Base-by-base conservation (phyloP, 768 basidiomycete genomes). In the Termitomyces sp. region DNA sequence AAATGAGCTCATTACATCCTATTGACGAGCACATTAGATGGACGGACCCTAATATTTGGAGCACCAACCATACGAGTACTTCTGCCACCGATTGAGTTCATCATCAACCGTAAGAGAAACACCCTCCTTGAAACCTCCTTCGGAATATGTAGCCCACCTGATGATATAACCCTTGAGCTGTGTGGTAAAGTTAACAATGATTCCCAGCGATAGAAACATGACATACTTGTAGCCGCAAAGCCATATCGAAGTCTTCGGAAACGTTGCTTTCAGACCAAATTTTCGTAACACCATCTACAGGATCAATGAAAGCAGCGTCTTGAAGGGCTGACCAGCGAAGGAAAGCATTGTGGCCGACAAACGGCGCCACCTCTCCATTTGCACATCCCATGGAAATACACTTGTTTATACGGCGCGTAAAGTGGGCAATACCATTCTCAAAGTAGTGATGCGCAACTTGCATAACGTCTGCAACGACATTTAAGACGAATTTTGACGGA, bases 31-130 rank as follows among this genome's bases (percentile, higher is more conserved):
- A 39, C 37, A 32, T 59, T 0, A 52, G 34, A 23, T 23, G 2
- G 40, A 28, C 11, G n/a, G 34, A 45, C 23, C 16, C 44, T 51
- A 37, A 43, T 47, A 56, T 5, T 1, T 16, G n/a, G 35, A n/a
- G 3, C 8, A 63, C 70, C 54, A 64, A 81, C 86, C 89, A 70
- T 89, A 90, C 0, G 87, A 76, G 59, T 91, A 91, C 67, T 94
- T 96, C 59, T 94, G 91, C 94, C 94, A 96, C 2, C 94, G 72
- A 63, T 94, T 94, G 9, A 96, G 73, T 68, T 96, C 94, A 64
- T 96, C 94, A 51, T 94, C 91, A 54, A 85, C 85, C 0, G 94
- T 94, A 16, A 96, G 74, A 0, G 88, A 90, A 19, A 96, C 93
- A 59, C 94, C 94, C 65, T 96, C 94, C 73, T 93, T 89, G 76